phyloP scores from a whole-genome alignment of 495 filamentous ascomycete genomes.

The Evernia prunastri region DNA sequence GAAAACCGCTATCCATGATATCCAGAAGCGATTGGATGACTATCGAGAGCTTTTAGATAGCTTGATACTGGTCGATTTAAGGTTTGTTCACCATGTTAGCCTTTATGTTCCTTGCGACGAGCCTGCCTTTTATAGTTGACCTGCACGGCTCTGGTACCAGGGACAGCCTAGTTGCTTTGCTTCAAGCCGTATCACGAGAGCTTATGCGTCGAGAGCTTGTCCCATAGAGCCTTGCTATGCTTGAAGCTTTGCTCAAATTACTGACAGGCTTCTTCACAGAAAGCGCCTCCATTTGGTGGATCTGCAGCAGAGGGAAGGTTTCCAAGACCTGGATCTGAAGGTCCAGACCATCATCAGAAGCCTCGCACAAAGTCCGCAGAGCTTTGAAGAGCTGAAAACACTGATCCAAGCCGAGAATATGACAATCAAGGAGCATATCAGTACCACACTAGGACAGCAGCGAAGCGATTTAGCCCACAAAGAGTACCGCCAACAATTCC shows the following conservation, averaged over 20 bases:
- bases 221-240: too few species aligned
- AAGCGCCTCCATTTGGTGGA: not conserved
- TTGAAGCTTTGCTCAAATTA: not conserved
- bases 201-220: too few species aligned
- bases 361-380: not conserved
- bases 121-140: too few species aligned
- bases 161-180: too few species aligned
- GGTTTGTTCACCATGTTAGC: not conserved
- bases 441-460: not conserved
- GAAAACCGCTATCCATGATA: constrained; percentile 1
- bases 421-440: not conserved
- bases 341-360: not conserved
- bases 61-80: constrained; percentile 6
- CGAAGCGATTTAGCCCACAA: not conserved
- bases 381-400: not conserved
- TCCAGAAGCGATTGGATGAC: constrained; percentile 1
- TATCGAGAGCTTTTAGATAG: constrained; percentile 12
- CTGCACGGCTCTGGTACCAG: too few species aligned
- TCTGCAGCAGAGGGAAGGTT: not conserved
- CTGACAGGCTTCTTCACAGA: not conserved
- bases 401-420: not conserved
- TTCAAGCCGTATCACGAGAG: too few species aligned
- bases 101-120: too few species aligned
- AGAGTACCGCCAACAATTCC: not conserved
- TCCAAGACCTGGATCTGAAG: not conserved